phyloP scores from a whole-genome alignment of 352 stramenopile species.

The Thalassiosira mediterranea region DNA sequence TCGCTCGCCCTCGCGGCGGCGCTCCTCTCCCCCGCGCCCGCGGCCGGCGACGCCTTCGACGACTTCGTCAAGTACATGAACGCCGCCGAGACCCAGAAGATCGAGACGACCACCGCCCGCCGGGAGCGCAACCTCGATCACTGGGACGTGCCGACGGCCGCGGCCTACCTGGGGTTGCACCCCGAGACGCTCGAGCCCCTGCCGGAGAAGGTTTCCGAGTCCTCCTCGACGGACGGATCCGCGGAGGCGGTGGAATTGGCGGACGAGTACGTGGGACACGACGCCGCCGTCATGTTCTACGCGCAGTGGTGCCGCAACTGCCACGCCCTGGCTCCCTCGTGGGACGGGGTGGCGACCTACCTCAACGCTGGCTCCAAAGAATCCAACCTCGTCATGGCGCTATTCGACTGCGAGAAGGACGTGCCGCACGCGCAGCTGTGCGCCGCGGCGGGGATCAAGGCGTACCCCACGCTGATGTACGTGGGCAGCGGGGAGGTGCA shows the following conservation, averaged over 20 bases:
- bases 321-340: slow-evolving; percentile 65
- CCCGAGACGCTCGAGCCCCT: slow-evolving; percentile 46
- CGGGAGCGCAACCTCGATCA: slow-evolving; percentile 76
- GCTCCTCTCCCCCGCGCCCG: background rate
- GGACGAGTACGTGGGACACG: slow-evolving; percentile 60
- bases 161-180: slow-evolving; percentile 70
- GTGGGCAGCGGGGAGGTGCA: slow-evolving; percentile 65
- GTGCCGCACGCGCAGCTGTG: slow-evolving; percentile 62
- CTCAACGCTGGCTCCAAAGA: slow-evolving; percentile 56
- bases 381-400: slow-evolving; percentile 68
- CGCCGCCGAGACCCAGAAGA: slow-evolving; percentile 22
- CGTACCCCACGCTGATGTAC: slow-evolving; percentile 79
- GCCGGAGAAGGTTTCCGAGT: background rate
- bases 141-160: slow-evolving; percentile 73
- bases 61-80: slow-evolving; percentile 48
- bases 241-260: background rate
- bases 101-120: slow-evolving; percentile 43
- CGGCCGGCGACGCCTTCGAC: slow-evolving; percentile 24
- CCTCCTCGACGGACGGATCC: background rate
- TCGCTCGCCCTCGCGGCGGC: background rate
- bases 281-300: slow-evolving; percentile 79
- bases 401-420: slow-evolving; percentile 80
- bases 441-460: slow-evolving; percentile 37
- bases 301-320: slow-evolving; percentile 71
- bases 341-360: slow-evolving; percentile 65